Base-by-base conservation (phyloP, 2,329 filamentous ascomycete genomes). In the Ceratocystis harringtonii region DNA sequence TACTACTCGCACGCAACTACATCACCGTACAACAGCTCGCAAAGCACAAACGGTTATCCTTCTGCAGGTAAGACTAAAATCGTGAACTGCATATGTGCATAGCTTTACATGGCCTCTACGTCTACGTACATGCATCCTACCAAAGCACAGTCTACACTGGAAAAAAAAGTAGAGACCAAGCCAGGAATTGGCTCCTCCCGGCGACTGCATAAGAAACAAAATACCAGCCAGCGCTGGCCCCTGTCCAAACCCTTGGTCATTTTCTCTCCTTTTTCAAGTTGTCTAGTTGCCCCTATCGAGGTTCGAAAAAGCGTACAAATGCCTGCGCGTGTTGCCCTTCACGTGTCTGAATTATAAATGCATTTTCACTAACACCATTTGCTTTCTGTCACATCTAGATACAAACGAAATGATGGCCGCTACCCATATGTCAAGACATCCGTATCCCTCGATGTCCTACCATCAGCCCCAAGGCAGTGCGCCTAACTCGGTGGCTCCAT, bases 401-500 rank as follows among this genome's bases (percentile, higher is more conserved):
- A 82, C 80, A 68, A 79, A 80, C 76, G 83, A 85, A 70, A 86
- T 86, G 79, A 87, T 84, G 81, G 87, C 86, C 77, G 80, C 83
- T 71, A 78, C 78, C 68, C 77, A 79, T 73, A 81, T 85, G 89
- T 88, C 90, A 76, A 84, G 87, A 75, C 84, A 86, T 71, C 83
- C 86, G 60, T 96, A 95, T 74, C 92, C 92, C 70, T 90, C 90
- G 68, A 95, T 96, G 73, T 81, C 81, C 41, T 96, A 96, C 74
- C 90, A 96, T 75, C 95, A 92, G 19, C 91, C 92, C 65, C 92
- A 96, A 78, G 95, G 92, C 66, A 95, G 92, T 76, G 96, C 92
- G 65, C 92, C 92, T 61, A 90, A 90, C 48, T 95, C 92, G 62
- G 92, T 96, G 71, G 89, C 92, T 69, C 96, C 92, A 43, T 87